phyloP scores from a whole-genome alignment of 2,329 filamentous ascomycete genomes.

The Aspergillus clavatus region DNA sequence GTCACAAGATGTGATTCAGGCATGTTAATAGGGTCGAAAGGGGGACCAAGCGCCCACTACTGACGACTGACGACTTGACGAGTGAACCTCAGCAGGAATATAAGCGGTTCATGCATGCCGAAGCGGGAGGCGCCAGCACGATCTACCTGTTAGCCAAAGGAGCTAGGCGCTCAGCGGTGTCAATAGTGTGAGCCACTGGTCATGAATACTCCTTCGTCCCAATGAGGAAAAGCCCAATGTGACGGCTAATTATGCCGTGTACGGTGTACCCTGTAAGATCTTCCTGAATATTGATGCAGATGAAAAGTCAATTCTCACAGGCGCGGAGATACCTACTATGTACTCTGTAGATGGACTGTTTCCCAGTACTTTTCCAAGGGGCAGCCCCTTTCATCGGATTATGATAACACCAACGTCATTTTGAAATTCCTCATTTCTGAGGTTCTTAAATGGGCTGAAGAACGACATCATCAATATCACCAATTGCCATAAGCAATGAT shows the following conservation, averaged over 20 bases:
- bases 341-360: too few relatives aligned
- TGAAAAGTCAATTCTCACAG: too few relatives aligned
- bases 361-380: too few relatives aligned
- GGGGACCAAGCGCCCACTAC: neutral
- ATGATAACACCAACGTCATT: too few relatives aligned
- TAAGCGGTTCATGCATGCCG: slow-evolving; percentile 18
- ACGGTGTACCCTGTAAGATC: neutral
- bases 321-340: too few relatives aligned
- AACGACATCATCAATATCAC: too few relatives aligned
- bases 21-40: neutral
- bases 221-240: slow-evolving; percentile 9
- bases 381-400: too few relatives aligned
- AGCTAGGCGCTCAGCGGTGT: slow-evolving; percentile 11
- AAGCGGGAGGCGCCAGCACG: slow-evolving; percentile 20
- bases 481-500: too few relatives aligned
- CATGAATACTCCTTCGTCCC: slow-evolving; percentile 6
- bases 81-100: neutral
- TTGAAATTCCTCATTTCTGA: too few relatives aligned
- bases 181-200: slow-evolving; percentile 21
- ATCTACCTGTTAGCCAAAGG: slow-evolving; percentile 17
- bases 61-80: neutral
- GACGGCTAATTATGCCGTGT: neutral
- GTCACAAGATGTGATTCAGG: neutral
- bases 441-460: too few relatives aligned
- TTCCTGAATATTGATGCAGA: neutral